These are phyloP conservation scores for Cercophora scortea DNA, from an alignment of 495 filamentous ascomycete species.

Conservation along the genomic window DNA sequence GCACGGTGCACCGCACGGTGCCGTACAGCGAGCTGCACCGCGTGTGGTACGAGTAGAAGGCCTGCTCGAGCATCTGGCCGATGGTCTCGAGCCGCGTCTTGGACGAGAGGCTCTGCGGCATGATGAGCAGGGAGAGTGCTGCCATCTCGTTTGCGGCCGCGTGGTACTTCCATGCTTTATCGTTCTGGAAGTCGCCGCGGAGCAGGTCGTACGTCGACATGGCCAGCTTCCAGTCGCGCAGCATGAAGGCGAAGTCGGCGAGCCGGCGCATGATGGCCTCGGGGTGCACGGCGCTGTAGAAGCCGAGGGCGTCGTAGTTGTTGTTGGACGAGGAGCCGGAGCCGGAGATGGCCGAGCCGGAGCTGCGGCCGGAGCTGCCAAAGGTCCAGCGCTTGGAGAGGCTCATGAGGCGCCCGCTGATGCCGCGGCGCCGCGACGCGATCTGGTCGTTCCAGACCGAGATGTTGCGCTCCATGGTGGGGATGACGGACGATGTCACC, in stretches of 20 bases:
- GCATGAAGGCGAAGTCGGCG: slow-evolving; percentile 92
- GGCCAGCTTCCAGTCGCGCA: slow-evolving; percentile 91
- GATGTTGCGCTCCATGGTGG: slow-evolving; percentile 86
- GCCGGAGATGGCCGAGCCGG: slow-evolving; percentile 30
- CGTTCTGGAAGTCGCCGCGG: slow-evolving; percentile 77
- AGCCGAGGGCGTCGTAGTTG: slow-evolving; percentile 78
- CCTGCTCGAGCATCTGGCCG: slow-evolving; percentile 77
- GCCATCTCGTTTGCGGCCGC: slow-evolving; percentile 91
- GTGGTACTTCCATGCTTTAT: slow-evolving; percentile 95
- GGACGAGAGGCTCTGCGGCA: slow-evolving; percentile 57
- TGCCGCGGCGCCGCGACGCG: slow-evolving; percentile 76
- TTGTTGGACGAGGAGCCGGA: slow-evolving; percentile 24
- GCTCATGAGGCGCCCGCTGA: slow-evolving; percentile 86
- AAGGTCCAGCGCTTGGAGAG: slow-evolving; percentile 85
- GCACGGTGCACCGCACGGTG: slow-evolving; percentile 65
- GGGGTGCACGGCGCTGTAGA: slow-evolving; percentile 72
- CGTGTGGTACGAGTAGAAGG: slow-evolving; percentile 85
- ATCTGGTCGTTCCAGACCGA: slow-evolving; percentile 96
- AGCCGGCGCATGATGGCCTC: slow-evolving; percentile 91
- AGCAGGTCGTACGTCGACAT: slow-evolving; percentile 85
- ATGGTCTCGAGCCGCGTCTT: slow-evolving; percentile 71
- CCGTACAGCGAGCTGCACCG: slow-evolving; percentile 68
- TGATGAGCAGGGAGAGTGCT: slow-evolving; percentile 71
- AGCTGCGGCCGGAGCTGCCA: slow-evolving; percentile 44
- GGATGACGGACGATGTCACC: slow-evolving; percentile 84